Evolutionary conservation across 192 early-diverging fungal genomes (phyloP).

Genomic region (Entomortierella chlamydospora): DNA sequence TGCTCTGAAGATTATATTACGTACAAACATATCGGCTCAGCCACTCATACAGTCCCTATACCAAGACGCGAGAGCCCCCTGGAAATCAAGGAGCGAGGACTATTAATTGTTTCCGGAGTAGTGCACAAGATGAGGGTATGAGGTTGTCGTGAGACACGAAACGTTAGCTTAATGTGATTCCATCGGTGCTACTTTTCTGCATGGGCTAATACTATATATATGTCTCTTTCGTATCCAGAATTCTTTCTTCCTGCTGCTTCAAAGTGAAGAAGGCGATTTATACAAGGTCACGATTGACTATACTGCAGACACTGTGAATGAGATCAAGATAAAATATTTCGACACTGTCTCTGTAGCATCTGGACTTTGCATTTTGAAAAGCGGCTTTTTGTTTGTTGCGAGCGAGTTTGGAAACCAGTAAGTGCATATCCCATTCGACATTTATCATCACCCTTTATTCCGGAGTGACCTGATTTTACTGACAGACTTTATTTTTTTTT

Average conservation of each 20-base stretch:
- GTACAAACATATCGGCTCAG: conserved; percentile 81
- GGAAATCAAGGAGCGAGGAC: conserved; percentile 72
- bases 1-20: conserved; percentile 92
- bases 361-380: conserved; percentile 86
- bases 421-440: conserved; percentile 34
- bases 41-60: conserved; percentile 78
- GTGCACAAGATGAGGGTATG: conserved; percentile 90
- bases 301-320: conserved; percentile 66
- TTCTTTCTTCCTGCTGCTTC: conserved; percentile 91
- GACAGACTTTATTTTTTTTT: conserved; percentile 3
- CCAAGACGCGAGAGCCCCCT: conserved; percentile 80
- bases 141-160: neutral
- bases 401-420: conserved; percentile 95
- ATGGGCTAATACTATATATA: neutral
- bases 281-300: conserved; percentile 93
- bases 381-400: conserved; percentile 93
- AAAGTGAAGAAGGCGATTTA: conserved; percentile 94
- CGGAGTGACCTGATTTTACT: neutral
- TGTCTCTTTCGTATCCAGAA: conserved; percentile 15
- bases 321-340: conserved; percentile 93
- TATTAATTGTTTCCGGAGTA: conserved; percentile 85
- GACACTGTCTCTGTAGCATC: conserved; percentile 90
- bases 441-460: neutral
- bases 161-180: neutral
- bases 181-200: neutral